phyloP scores from a whole-genome alignment of 805 yeast species.

The Pichia nakasei region DNA sequence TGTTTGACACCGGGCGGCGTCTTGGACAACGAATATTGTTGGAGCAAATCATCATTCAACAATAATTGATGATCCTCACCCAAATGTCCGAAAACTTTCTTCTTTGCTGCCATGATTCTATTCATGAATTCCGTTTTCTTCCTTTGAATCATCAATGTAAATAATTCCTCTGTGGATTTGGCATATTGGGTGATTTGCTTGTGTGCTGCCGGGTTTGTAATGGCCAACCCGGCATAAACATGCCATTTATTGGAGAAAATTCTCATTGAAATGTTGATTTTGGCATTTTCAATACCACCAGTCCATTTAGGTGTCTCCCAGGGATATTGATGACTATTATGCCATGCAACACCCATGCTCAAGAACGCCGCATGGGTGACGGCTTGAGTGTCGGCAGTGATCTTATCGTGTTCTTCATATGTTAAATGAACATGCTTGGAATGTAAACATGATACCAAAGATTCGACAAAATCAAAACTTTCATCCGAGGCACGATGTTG shows the following conservation, averaged over 20 bases:
- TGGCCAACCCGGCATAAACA: conserved; percentile 95
- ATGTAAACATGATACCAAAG: conserved; percentile 59
- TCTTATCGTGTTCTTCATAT: conserved; percentile 86
- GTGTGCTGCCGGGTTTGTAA: conserved; percentile 92
- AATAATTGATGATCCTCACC: conserved; percentile 47
- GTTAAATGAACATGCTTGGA: conserved; percentile 71
- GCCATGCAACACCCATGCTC: conserved; percentile 98
- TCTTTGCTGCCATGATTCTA: conserved; percentile 58
- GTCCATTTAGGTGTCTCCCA: conserved; percentile 83
- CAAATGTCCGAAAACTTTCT: conserved; percentile 67
- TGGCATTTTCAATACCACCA: conserved; percentile 95
- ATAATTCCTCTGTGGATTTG: conserved; percentile 71
- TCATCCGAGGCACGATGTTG: conserved; percentile 57
- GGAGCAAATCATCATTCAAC: conserved; percentile 70
- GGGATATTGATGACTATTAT: conserved; percentile 70
- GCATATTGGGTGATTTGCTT: conserved; percentile 86
- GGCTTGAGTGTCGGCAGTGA: conserved; percentile 98
- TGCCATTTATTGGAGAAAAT: conserved; percentile 95
- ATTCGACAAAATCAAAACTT: conserved; percentile 51
- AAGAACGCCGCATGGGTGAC: conserved; percentile 96
- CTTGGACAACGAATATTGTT: conserved; percentile 68
- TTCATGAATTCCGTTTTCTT: conserved; percentile 46
- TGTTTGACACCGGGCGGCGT: conserved; percentile 57
- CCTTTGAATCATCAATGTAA: conserved; percentile 72
- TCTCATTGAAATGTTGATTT: conserved; percentile 83